Base-by-base conservation (phyloP, 768 basidiomycete species). In the Mrakia frigida region DNA sequence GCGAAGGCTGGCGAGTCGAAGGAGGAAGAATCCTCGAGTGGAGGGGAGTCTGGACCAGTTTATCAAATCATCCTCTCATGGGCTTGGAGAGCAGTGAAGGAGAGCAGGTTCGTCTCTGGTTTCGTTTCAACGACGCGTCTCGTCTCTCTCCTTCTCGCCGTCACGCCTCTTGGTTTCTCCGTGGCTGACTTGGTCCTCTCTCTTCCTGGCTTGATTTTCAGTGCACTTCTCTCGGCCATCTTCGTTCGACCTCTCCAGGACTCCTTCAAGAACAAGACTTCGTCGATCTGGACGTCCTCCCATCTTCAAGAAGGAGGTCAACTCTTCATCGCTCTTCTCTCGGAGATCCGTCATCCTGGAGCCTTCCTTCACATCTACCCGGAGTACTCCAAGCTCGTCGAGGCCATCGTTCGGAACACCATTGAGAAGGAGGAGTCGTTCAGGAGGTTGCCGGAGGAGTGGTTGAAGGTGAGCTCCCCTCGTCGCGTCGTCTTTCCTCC, bases 321-420 rank as follows among this genome's bases (percentile, higher is more conserved):
- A 6, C 75, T 71, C 46, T 76, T 63, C 50, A 72, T 71, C 33
- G 60, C 70, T 25, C 69, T 76, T 37, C 61, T 76, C 31, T 63
- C 70, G 46, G 75, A 76, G 70, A 76, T 76, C 39, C 70, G 75
- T n/a, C 75, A 76, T 28, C 75, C 75, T 7, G 75, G 75, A 31
- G 75, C 70, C 7, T 76, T 76, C 75, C 75, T 76, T 6, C 60
- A 69, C n/a, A 76, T 76, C 60, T 76, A 61, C 33, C 75, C 75
- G 4, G 56, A 65, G 21, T 76, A 76, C 43, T 33, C 75, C 18
- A 69, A 76, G 52, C 41, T 76, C 14, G 70, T 76, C 59, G 70
- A 53, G 11, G 59, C n/a, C 43, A 72, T 76, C 61, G 60, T 63
- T 59, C 18, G 39, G 6, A 5, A 59, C 31, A 41, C 65, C 0